These are phyloP conservation scores for Blastomyces silverae DNA, from an alignment of 2,329 filamentous ascomycete genomes.

Conservation along the genomic window DNA sequence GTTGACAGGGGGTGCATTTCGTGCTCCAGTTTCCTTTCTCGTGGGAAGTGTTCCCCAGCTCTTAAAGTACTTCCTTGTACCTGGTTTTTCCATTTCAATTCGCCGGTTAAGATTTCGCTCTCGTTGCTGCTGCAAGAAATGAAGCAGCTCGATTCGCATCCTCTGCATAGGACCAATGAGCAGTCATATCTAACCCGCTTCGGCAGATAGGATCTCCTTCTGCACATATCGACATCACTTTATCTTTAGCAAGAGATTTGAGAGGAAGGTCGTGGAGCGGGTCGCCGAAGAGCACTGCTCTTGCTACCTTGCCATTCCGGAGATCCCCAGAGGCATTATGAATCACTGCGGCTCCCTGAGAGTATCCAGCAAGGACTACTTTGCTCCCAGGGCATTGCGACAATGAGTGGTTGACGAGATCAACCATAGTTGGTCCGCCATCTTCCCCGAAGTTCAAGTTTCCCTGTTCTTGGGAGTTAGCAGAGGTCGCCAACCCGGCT, in stretches of 20 bases:
- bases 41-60: not conserved
- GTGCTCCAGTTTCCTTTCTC: not conserved
- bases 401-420: conserved; percentile 28
- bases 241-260: conserved; percentile 36
- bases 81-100: not conserved
- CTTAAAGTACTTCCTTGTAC: not conserved
- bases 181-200: conserved; percentile 40
- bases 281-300: conserved; percentile 43
- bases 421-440: conserved; percentile 30
- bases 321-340: conserved; percentile 31
- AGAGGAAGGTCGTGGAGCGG: conserved; percentile 40
- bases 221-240: conserved; percentile 47
- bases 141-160: conserved; percentile 35
- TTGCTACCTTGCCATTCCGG: conserved; percentile 31
- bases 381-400: conserved; percentile 32
- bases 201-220: conserved; percentile 47
- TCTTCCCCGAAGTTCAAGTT: conserved; percentile 27
- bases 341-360: conserved; percentile 34
- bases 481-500: conserved; percentile 29
- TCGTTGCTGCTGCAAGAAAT: conserved; percentile 31
- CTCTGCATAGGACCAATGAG: conserved; percentile 38
- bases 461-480: conserved; percentile 23
- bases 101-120: not conserved
- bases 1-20: not conserved
- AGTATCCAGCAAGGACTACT: conserved; percentile 33